These are phyloP conservation scores for Flaveria floridana DNA, from an alignment of 140 eudicot genomes.

Conservation along the genomic window DNA sequence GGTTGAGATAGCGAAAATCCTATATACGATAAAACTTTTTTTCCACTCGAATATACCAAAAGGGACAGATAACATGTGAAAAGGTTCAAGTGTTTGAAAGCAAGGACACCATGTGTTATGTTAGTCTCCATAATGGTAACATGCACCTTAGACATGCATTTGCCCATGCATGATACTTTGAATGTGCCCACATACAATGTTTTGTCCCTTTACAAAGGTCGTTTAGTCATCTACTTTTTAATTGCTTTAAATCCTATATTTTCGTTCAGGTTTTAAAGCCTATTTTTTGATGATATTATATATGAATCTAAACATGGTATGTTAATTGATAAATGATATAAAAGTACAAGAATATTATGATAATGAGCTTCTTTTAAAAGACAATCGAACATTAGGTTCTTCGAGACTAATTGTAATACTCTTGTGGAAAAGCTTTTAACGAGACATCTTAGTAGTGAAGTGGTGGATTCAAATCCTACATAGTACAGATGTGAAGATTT, in stretches of 20 bases:
- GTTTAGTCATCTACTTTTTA: not conserved
- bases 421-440: no score
- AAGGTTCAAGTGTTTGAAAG: constrained; percentile 10
- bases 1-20: no score
- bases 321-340: not conserved
- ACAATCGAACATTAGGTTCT: no score
- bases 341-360: not conserved
- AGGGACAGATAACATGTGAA: constrained; percentile 29
- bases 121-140: constrained; percentile 32
- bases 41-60: not conserved
- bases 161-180: constrained; percentile 14
- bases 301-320: not conserved
- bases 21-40: no score
- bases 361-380: not conserved
- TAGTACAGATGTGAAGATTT: no score
- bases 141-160: constrained; percentile 12
- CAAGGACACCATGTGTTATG: constrained; percentile 24
- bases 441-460: no score
- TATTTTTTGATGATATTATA: no score
- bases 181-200: constrained; percentile 27
- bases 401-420: no score
- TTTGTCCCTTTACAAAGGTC: constrained; percentile 24
- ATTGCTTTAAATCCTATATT: not conserved
- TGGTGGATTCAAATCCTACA: no score
- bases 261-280: not conserved